A percentile compares a stretch with the other conserved stretches of the same genome.
These are phyloP conservation scores for Cercospora zeae-maydis DNA, from an alignment of 2,329 filamentous ascomycete species.

Conservation along the genomic window DNA sequence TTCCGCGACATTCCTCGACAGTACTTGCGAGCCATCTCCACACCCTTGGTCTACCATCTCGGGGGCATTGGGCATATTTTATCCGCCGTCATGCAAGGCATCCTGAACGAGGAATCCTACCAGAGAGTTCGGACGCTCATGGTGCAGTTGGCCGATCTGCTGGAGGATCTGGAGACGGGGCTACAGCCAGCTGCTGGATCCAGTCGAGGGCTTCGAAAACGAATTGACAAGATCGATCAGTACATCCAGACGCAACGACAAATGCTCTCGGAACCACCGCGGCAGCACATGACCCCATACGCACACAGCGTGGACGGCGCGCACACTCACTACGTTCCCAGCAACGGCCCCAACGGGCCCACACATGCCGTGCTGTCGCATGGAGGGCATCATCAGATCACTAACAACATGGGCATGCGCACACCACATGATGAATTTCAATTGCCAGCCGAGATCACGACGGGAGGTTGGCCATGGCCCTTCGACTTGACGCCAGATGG, in stretches of 20 bases:
- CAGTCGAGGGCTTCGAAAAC: constrained; percentile 40
- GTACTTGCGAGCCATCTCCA: constrained; percentile 49
- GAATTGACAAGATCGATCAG: constrained; percentile 46
- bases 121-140: constrained; percentile 43
- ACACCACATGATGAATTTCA: constrained; percentile 38
- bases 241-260: constrained; percentile 39
- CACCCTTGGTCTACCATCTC: constrained; percentile 49
- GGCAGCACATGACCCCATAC: constrained; percentile 1
- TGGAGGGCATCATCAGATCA: constrained; percentile 4
- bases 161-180: constrained; percentile 44
- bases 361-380: not conserved
- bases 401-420: constrained; percentile 19
- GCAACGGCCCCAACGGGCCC: constrained; percentile 6
- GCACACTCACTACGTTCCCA: not conserved
- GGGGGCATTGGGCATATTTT: constrained; percentile 50
- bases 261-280: constrained; percentile 17
- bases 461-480: constrained; percentile 44
- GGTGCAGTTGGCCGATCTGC: constrained; percentile 46
- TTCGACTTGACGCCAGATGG: constrained; percentile 24
- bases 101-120: constrained; percentile 44
- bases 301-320: not conserved
- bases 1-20: constrained; percentile 45
- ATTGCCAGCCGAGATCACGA: constrained; percentile 40
- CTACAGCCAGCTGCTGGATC: constrained; percentile 42
- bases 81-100: constrained; percentile 47